Base-by-base conservation (phyloP, 2,329 filamentous ascomycete species). In the Pseudocercospora pini-densiflorae region DNA sequence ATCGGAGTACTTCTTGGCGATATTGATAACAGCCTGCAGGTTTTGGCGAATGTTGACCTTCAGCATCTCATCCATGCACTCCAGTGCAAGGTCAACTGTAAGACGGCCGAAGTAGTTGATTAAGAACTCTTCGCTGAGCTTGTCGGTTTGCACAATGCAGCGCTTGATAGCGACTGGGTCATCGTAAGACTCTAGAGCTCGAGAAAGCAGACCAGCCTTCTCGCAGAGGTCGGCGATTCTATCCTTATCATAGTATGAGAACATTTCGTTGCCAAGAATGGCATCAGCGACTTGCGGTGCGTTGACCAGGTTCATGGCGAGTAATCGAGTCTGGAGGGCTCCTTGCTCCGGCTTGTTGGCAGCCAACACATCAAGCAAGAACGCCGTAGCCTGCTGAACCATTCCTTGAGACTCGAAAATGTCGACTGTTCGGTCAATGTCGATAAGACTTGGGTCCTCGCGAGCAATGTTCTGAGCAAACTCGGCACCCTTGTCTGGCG, bases 341-440 rank as follows among this genome's bases (percentile, higher is more conserved):
- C 90, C 94, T 77, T 99, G 94, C 79, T 99, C 95, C 0, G 93
- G 93, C 74, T 90, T 91, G 83, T 99, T 97, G 73, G 95, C 93
- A 80, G 97, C 95, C 36, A 99, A 87, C 2, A 94, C 94, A 81
- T 99, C 95, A 27, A 99, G 87, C 60, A 99, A 83, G 87, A 99
- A 99, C n/a, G 94, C 94, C 2, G 96, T 99, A 7, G 94, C 94
- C 80, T 97, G 93, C 79, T 98, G 96, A 59, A 98, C 88, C 93
- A 98, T 95, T 75, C 93, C 94, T 80, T 99, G 95, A 9, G 94
- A 94, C 81, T 97, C 91, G 89, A 99, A 99, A 66, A 99, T 93
- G 79, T 99, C 95, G 58, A 97, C 93, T 24, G 97, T 94, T 55
- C 94, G 92, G 77, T 97, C 93, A 64, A 98, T 88, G 74, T 98